Percentiles rank a stretch among this genome's conserved stretches.
Evolutionary conservation across 78 protist genomes (phyloP).

Genomic region (Emiliania huxleyi): DNA sequence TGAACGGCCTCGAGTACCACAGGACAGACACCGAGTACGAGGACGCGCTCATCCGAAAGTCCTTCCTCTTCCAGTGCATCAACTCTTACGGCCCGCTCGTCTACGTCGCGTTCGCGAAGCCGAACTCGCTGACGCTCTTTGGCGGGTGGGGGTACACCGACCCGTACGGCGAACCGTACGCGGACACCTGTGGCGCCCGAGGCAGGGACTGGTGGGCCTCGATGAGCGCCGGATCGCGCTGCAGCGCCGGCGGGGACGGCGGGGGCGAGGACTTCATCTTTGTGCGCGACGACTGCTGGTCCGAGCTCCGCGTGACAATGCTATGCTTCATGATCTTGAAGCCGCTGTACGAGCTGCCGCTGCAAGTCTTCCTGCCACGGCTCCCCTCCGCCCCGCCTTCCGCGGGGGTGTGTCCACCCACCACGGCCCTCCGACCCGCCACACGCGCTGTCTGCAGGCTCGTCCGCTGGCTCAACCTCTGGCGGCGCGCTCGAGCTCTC

Average conservation of each 20-base stretch:
- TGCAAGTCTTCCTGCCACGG: background rate
- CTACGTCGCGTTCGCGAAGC: constrained; percentile 73
- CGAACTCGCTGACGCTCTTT: background rate
- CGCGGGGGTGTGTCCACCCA: too few relatives aligned
- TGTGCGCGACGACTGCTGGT: background rate
- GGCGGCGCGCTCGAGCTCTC: background rate
- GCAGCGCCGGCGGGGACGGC: background rate
- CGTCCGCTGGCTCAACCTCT: background rate
- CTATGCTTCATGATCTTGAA: background rate
- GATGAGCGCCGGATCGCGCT: background rate
- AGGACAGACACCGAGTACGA: constrained; percentile 57
- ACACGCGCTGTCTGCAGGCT: background rate
- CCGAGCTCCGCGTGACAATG: background rate
- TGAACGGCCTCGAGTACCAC: constrained; percentile 70
- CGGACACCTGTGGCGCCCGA: background rate
- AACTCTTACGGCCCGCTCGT: constrained; percentile 65
- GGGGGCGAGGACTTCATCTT: background rate
- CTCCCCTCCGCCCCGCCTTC: too few relatives aligned
- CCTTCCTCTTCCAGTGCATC: constrained; percentile 73
- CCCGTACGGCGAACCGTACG: background rate
- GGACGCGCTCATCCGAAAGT: constrained; percentile 54
- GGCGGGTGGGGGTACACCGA: background rate
- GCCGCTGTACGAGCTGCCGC: background rate
- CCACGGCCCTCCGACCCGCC: background rate
- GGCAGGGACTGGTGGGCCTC: background rate